Conservation (phyloP, 2,329 filamentous ascomycete genomes). For the Dendryphion nanum region DNA sequence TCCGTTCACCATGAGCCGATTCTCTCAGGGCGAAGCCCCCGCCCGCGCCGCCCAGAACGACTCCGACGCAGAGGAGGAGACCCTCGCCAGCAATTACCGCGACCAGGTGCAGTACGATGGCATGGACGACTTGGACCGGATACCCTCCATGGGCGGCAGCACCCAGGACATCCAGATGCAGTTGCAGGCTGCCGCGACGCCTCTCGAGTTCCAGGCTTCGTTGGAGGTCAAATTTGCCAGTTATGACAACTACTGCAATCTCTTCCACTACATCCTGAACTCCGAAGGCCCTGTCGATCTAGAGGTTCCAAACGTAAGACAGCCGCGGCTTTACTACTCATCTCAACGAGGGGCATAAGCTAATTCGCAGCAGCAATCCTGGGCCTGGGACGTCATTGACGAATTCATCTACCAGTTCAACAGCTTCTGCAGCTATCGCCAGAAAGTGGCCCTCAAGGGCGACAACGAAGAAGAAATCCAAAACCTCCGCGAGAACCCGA, state of each 20-base stretch:
- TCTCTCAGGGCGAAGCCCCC: constrained; percentile 41
- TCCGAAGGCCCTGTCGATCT: constrained; percentile 98
- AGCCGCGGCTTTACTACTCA: background rate
- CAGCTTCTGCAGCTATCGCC: constrained; percentile 96
- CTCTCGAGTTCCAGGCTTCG: constrained; percentile 91
- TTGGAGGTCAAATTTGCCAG: constrained; percentile 97
- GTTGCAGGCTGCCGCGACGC: constrained; percentile 86
- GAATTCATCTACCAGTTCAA: constrained; percentile 99
- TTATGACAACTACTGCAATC: constrained; percentile 98
- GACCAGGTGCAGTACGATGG: constrained; percentile 92
- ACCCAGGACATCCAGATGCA: constrained; percentile 95
- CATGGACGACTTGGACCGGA: constrained; percentile 77
- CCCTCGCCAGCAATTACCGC: constrained; percentile 90
- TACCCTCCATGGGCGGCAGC: constrained; percentile 60
- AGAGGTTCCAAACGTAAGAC: constrained; percentile 83
- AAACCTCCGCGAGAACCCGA: constrained; percentile 91
- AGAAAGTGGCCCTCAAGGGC: constrained; percentile 78
- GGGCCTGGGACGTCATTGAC: constrained; percentile 99
- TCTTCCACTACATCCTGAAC: constrained; percentile 99
- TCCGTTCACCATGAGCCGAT: too few relatives aligned
- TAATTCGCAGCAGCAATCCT: constrained; percentile 75
- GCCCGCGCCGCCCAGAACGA: constrained; percentile 62
- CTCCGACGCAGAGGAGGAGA: constrained; percentile 94
- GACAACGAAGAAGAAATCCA: constrained; percentile 90
- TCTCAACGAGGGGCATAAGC: constrained; percentile 3